Percentiles rank a stretch among this genome's conserved stretches.
These are phyloP conservation scores for Arthrobotrys pseudoclavata DNA, from an alignment of 2,329 filamentous ascomycete species.

Conservation along the genomic window DNA sequence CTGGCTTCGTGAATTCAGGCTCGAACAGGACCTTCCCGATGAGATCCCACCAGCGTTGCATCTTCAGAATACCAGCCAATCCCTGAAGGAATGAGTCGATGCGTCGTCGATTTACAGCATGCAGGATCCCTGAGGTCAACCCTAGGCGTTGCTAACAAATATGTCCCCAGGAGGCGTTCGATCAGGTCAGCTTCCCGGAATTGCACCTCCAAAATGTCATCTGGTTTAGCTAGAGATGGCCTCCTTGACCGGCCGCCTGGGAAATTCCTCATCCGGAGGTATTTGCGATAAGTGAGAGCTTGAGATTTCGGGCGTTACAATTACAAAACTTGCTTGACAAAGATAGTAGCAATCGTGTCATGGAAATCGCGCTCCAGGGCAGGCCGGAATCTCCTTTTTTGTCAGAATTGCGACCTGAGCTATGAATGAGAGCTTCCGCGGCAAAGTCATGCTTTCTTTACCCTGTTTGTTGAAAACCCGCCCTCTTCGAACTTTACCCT, in stretches of 20 bases:
- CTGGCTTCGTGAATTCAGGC: conserved; percentile 33
- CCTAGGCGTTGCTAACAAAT: conserved; percentile 44
- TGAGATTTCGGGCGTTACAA: conserved; percentile 31
- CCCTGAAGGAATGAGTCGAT: conserved; percentile 58
- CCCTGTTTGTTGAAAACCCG: conserved; percentile 50
- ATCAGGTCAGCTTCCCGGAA: conserved; percentile 58
- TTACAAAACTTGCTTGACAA: conserved; percentile 50
- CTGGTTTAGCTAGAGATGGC: conserved; percentile 24
- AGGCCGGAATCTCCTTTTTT: conserved; percentile 49
- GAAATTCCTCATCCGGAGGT: conserved; percentile 53
- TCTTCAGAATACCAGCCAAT: conserved; percentile 46
- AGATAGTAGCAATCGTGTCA: conserved; percentile 53
- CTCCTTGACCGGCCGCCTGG: conserved; percentile 8
- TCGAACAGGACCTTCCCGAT: conserved; percentile 53
- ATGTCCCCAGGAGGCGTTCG: conserved; percentile 35
- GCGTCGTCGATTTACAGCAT: conserved; percentile 37
- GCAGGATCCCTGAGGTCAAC: conserved; percentile 37
- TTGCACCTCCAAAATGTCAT: conserved; percentile 57
- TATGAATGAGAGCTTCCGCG: conserved; percentile 41
- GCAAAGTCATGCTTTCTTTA: conserved; percentile 55
- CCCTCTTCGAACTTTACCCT: conserved; percentile 55
- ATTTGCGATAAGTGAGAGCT: conserved; percentile 55
- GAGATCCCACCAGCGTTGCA: conserved; percentile 51
- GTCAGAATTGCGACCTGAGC: conserved; percentile 42
- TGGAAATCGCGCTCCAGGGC: conserved; percentile 45